Base-by-base conservation (phyloP, 1,139 yeast species). In the Yamadazyma epiphylla region DNA sequence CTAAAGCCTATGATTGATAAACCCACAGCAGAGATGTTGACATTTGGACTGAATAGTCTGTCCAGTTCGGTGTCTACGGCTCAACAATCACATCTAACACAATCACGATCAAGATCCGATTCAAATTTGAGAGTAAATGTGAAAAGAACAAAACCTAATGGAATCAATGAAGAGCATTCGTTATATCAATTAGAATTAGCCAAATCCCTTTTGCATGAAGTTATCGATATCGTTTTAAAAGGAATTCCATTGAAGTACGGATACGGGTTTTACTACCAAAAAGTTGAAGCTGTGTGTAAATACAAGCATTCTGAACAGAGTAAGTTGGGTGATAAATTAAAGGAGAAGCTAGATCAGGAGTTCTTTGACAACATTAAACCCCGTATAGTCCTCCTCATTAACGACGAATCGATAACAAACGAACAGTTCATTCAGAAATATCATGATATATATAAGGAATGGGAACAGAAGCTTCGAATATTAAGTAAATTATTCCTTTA, bases 221-320 rank as follows among this genome's bases (percentile, higher is more conserved):
- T 43, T 2, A 41, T 61, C 2, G 51, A 49, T 20, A 27, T 30
- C 1, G 46, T 64, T 2, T 42, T 65, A 5, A n/a, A 29, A 0
- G 51, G 38, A 9, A 22, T 35, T 4, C 35, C 39, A 2, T 35
- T 55, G 14, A 36, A 32, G 9, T 48, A 45, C 26, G 54, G 65
- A 25, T 55, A 49, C 38, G 53, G 53, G 7, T 44, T 48, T 15
- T 52, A 62, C 33, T 52, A 60, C 32, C 43, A 46, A 12, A 44
- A 50, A 10, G 61, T 59, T 4, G 68, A 64, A 39, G 43, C 53
- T 10, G 40, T 64, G n/a, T 63, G 70, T 36, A 47, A 55, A 17
- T 52, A 43, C 36, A 59, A 53, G 32, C 59, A 59, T 28, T 37
- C 48, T 3, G 69, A 64, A 39, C 64, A 60, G 35, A 48, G 60